Base-by-base conservation (phyloP, 2,329 filamentous ascomycete genomes). In the Aspergillus terreus region DNA sequence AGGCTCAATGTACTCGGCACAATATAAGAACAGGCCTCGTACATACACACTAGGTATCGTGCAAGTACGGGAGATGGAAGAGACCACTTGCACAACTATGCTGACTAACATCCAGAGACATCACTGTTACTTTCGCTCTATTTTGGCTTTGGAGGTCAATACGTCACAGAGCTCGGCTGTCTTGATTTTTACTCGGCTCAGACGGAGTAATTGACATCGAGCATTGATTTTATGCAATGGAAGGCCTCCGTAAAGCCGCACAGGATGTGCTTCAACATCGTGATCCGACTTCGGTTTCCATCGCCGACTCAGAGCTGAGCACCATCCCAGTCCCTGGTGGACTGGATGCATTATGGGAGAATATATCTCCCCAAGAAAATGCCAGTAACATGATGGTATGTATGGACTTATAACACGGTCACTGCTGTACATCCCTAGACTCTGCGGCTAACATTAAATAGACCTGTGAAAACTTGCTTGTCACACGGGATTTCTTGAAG, bases 391-490 rank as follows among this genome's bases (percentile, higher is more conserved):
- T 52, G 53, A 48, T 64, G 23, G 46, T 41, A 19, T 17, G 46
- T 49, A 67, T 70, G 57, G 58, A 61, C 41, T 21, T 43, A 52
- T 40, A 54, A 43, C 7, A 25, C 10, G 10, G 12, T 15, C 25
- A 12, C 23, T 17, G 9, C 1, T 30, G 17, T 23, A 40, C 33
- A 9, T 7, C 7, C 11, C 36, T 30, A 10, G 17, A 27, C 4
- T 6, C 27, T 14, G 11, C 6, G 44, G 12, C 38, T 47, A 14
- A 51, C 41, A n/a, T 35, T 32, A 7, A 17, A 27, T 45, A 74
- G 71, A 50, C 56, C 23, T 65, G 64, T 23, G 65, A 72, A 54
- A 63, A 59, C 46, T 55, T 74, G 3, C 58, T 68, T 25, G 50
- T 69, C 9, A 60, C 57, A 6, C 56, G 63, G 30, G 52, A 44